Conservation (phyloP, 257 asterid genomes). For the Henckelia pumila region DNA sequence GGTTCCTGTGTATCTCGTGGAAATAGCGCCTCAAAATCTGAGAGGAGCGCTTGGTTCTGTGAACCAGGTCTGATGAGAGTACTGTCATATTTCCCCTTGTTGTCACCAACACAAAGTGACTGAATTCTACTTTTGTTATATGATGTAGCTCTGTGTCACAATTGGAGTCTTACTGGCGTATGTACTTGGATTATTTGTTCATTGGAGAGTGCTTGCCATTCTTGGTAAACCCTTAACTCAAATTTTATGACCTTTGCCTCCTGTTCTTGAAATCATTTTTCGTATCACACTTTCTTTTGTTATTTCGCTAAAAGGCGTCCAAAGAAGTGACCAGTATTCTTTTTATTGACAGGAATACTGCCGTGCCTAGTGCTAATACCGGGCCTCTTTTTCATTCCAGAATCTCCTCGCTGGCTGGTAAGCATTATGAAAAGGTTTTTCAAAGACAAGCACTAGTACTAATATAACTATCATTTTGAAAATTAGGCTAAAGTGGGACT, state of each 20-base stretch:
- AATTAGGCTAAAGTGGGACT: slow-evolving; percentile 69
- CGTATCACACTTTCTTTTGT: neutral
- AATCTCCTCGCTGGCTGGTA: slow-evolving; percentile 96
- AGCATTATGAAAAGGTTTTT: slow-evolving; percentile 26
- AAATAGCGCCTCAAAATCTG: slow-evolving; percentile 70
- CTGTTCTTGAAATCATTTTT: neutral
- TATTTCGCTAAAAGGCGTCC: neutral
- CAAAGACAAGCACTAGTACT: slow-evolving; percentile 4
- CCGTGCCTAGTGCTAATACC: slow-evolving; percentile 67
- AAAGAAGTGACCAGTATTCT: slow-evolving; percentile 18
- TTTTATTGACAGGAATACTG: slow-evolving; percentile 51
- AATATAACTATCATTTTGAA: slow-evolving; percentile 5
- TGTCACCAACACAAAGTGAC: slow-evolving; percentile 17
- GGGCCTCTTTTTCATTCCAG: slow-evolving; percentile 76
- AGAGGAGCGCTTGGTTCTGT: slow-evolving; percentile 70
- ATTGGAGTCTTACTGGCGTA: slow-evolving; percentile 82
- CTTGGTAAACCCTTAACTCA: slow-evolving; percentile 48
- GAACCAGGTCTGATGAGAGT: slow-evolving; percentile 58
- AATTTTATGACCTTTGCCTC: too few relatives aligned
- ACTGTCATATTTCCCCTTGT: slow-evolving; percentile 11
- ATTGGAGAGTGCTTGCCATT: slow-evolving; percentile 89
- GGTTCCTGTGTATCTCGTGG: slow-evolving; percentile 84
- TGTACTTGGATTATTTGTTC: slow-evolving; percentile 70
- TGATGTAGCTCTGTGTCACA: slow-evolving; percentile 74
- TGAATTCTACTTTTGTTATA: slow-evolving; percentile 13